Evolutionary conservation across 805 yeast genomes (phyloP).

Genomic region (Candida pini): DNA sequence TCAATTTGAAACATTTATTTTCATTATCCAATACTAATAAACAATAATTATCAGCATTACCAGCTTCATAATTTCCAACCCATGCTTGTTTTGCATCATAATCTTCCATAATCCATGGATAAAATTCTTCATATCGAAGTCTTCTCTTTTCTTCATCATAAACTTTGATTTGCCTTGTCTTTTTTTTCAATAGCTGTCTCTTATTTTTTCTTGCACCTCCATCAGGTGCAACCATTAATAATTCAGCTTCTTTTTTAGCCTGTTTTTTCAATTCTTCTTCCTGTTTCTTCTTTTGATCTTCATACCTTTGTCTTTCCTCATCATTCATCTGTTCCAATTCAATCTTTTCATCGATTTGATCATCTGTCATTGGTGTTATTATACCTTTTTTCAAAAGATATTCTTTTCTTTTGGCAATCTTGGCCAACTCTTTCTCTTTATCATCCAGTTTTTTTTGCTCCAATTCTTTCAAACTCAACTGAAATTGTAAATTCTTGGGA

Average conservation of each 20-base stretch:
- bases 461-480: conserved; percentile 70
- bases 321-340: conserved; percentile 27
- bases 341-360: conserved; percentile 25
- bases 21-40: conserved; percentile 77
- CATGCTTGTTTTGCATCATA: conserved; percentile 90
- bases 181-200: conserved; percentile 57
- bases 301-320: conserved; percentile 36
- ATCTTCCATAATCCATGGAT: conserved; percentile 98
- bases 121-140: conserved; percentile 89
- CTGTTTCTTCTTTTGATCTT: conserved; percentile 21
- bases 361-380: conserved; percentile 14
- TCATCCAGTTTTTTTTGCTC: conserved; percentile 54
- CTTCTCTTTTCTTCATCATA: conserved; percentile 80
- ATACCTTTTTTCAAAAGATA: conserved; percentile 14
- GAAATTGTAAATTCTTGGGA: conserved; percentile 86
- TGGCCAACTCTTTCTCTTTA: conserved; percentile 36
- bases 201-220: conserved; percentile 76
- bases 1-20: conserved; percentile 73
- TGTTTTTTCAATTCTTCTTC: conserved; percentile 27
- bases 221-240: conserved; percentile 83
- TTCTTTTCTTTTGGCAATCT: conserved; percentile 35
- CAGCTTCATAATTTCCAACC: conserved; percentile 95
- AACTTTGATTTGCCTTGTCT: conserved; percentile 77
- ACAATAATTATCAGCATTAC: conserved; percentile 77
- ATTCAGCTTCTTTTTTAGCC: conserved; percentile 37